Conservation (phyloP, 2,329 filamentous ascomycete genomes). For the Cercospora sojina region DNA sequence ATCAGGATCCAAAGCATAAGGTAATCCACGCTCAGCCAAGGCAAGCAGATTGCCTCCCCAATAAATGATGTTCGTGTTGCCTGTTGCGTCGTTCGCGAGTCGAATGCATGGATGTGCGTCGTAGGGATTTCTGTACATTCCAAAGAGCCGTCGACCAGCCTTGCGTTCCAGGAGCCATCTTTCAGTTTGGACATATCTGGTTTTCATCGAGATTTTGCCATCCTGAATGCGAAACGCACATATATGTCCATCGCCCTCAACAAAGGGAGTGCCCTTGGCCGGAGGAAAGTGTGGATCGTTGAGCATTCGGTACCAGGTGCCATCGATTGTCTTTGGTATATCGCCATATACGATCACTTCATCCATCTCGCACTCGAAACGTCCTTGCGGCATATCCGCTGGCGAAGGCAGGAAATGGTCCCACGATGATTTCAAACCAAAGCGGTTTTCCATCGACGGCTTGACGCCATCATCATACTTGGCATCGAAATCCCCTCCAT, state of each 20-base stretch:
- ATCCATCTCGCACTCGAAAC: background rate
- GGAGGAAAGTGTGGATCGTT: background rate
- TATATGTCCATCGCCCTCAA: background rate
- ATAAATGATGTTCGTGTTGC: background rate
- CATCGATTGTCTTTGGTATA: background rate
- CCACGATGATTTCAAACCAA: background rate
- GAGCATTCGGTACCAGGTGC: background rate
- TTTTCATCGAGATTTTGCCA: background rate
- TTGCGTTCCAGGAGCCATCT: background rate
- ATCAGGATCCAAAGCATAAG: background rate
- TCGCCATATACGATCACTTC: background rate
- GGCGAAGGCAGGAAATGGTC: background rate
- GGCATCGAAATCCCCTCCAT: background rate
- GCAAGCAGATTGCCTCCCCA: background rate
- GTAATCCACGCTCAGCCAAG: background rate
- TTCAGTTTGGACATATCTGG: background rate
- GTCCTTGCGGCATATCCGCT: background rate
- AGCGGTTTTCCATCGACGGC: background rate
- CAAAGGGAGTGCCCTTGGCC: background rate
- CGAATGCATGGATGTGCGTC: background rate
- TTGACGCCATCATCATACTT: background rate
- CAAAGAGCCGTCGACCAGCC: background rate
- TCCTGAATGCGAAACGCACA: background rate
- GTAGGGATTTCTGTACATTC: background rate
- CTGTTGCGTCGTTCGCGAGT: background rate